Conservation (phyloP, 306 rosid species). For the Vicia sativa region DNA sequence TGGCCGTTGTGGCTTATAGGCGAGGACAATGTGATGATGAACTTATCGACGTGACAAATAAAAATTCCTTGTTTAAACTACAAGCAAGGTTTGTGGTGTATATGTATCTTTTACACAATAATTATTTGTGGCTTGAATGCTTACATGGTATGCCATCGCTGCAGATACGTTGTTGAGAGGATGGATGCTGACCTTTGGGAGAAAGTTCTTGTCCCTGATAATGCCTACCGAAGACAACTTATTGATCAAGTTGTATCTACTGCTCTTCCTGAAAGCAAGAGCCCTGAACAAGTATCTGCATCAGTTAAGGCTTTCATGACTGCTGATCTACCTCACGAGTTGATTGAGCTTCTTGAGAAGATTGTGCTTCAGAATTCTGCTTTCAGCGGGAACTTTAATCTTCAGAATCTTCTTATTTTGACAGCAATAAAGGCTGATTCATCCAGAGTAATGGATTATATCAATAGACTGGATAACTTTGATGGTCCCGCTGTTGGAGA, state of each 20-base stretch:
- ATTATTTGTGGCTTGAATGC: constrained; percentile 17
- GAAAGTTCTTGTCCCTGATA: constrained; percentile 84
- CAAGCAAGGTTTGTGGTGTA: constrained; percentile 88
- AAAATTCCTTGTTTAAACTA: constrained; percentile 92
- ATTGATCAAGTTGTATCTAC: constrained; percentile 98
- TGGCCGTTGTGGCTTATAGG: constrained; percentile 96
- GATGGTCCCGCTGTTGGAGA: constrained; percentile 99
- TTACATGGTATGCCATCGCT: constrained; percentile 36
- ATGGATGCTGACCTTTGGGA: constrained; percentile 99
- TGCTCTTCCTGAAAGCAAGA: constrained; percentile 99
- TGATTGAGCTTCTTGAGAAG: constrained; percentile 99
- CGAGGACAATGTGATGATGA: constrained; percentile 99
- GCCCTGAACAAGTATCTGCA: constrained; percentile 99
- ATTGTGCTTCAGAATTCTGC: constrained; percentile 99
- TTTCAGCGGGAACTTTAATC: constrained; percentile 96
- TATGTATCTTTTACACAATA: constrained; percentile 24
- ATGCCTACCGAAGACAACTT: constrained; percentile 88
- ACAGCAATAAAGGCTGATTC: constrained; percentile 98
- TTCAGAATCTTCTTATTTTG: constrained; percentile 92
- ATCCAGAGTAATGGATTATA: constrained; percentile 97
- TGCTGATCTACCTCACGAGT: constrained; percentile 96
- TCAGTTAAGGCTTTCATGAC: constrained; percentile 99
- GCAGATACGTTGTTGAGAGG: constrained; percentile 98
- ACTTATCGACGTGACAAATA: constrained; percentile 92
- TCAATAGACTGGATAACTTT: constrained; percentile 92